Evolutionary conservation across 2,329 filamentous ascomycete genomes (phyloP), one percentile per base, ranked within the genome.

Genomic region (Ophiostoma himal-ulmi): DNA sequence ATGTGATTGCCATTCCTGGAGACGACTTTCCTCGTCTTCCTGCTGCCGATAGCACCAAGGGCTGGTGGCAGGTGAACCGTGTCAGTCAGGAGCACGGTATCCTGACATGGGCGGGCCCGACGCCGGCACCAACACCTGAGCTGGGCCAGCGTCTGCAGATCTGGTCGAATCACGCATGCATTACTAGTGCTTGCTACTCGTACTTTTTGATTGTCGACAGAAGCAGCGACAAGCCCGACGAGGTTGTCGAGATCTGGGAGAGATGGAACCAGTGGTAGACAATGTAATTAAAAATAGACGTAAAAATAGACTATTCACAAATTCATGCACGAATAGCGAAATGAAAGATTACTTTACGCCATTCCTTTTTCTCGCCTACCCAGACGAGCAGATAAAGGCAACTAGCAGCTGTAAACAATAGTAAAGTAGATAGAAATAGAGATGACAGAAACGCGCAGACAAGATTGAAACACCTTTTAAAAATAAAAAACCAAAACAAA

Each of bases 141-240:
- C 81, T 92, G 41, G 91, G 91, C 0, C 85, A 92, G 76, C 87
- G 87, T 75, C 79, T 94, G 36, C 82, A 87, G 71, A 81, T 94
- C 8, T 94, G 89, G 88, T 91, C 91, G 0, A 94, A 94, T 75
- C 92, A 95, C 80, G 88, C 91, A 48, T 95, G 92, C 77, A 89
- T 94, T 74, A 86, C 91, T 1, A 89, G 90, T 0, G 88, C 88
- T 0, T 86, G 86, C 37, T 91, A 89, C 79, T 87, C 85, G 1
- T 92, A 87, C 83, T 95, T 93, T 79, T 80, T 93, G 26, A 81
- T 94, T 44, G 87, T 94, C 1, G 91, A 94, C 78, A 87, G 86
- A 37, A 79, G 78, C 20, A 79, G 81, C 69, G 83, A 82, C 0
- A 81, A 82, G 30, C 83, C 86, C 74, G 83, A 89, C 71, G 83